These are phyloP conservation scores for Cryptosporidium meleagridis DNA, from an alignment of 169 alveolate genomes.

Conservation along the genomic window DNA sequence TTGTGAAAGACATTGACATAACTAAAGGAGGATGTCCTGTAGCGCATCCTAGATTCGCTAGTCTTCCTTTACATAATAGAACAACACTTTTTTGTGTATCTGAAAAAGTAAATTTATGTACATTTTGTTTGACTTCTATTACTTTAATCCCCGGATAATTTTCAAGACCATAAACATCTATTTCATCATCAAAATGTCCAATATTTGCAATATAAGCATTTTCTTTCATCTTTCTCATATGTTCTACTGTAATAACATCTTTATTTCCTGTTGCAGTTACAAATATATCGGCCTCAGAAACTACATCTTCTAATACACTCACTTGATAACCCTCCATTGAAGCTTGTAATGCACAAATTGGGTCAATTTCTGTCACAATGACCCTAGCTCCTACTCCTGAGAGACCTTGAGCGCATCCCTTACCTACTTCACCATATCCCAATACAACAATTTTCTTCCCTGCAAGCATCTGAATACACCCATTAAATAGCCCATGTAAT, in stretches of 20 bases:
- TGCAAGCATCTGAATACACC: constrained; percentile 97
- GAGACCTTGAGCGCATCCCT: constrained; percentile 98
- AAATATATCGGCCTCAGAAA: constrained; percentile 94
- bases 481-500: constrained; percentile 97
- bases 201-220: constrained; percentile 95
- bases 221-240: constrained; percentile 96
- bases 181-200: constrained; percentile 99
- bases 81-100: constrained; percentile 91
- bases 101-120: constrained; percentile 90
- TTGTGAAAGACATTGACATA: constrained; percentile 97
- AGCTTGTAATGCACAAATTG: constrained; percentile 98
- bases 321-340: constrained; percentile 98
- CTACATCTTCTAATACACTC: constrained; percentile 89
- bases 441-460: constrained; percentile 96
- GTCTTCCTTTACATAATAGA: constrained; percentile 96
- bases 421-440: constrained; percentile 99
- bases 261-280: constrained; percentile 96
- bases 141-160: constrained; percentile 89
- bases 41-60: constrained; percentile 98
- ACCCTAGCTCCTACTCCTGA: constrained; percentile 98
- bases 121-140: constrained; percentile 93
- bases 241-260: constrained; percentile 92
- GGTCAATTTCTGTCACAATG: constrained; percentile 96
- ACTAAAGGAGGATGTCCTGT: constrained; percentile 99
- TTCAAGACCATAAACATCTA: constrained; percentile 93